Base-by-base conservation (phyloP, 2,329 filamentous ascomycete genomes). In the Neonectria neomacrospora region DNA sequence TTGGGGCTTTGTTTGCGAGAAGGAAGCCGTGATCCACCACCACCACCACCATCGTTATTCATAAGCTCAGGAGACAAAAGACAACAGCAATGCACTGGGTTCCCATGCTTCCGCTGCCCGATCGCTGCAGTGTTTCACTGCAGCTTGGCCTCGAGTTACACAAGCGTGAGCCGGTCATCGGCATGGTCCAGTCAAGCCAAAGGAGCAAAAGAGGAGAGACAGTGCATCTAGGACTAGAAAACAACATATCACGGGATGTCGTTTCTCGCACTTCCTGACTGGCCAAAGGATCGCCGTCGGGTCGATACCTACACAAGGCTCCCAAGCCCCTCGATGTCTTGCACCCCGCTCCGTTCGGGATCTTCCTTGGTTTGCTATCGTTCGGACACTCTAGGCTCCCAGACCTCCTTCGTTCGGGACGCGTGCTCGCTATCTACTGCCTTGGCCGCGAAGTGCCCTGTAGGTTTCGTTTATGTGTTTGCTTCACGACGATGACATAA, bases 81-180 rank as follows among this genome's bases (percentile, higher is more conserved):
- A 28, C 32, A 9, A 18, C 4, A 20, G 45, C 6, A 23, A 26
- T 32, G 14, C 39, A 44, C 39, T 28, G n/a, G 34, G 34, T 32
- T 26, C 53, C 41, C 22, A 37, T 37, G 10, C 42, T 47, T 42
- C 47, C 45, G 56, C 45, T 61, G 60, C 60, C 60, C 54, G 60
- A 63, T 54, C 12, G 32, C 41, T 26, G n/a, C 48, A 47, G 20
- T 44, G 57, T 61, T 58, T 64, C 58, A 64, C 57, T 22, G 45
- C 61, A 60, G 53, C 48, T 57, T 42, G 45, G 53, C 41, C 53
- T 54, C 30, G 20, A 34, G 52, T 64, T 30, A 34, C 47, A 64
- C 47, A 52, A 30, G 41, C 48, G 48, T 57, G 47, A 58, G 54
- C 58, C 54, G 34, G 48, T 26, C 42, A 47, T 58, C 50, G 50